Evolutionary conservation across 192 early-diverging fungal species (phyloP).

Genomic region (Kappamyces sp.): DNA sequence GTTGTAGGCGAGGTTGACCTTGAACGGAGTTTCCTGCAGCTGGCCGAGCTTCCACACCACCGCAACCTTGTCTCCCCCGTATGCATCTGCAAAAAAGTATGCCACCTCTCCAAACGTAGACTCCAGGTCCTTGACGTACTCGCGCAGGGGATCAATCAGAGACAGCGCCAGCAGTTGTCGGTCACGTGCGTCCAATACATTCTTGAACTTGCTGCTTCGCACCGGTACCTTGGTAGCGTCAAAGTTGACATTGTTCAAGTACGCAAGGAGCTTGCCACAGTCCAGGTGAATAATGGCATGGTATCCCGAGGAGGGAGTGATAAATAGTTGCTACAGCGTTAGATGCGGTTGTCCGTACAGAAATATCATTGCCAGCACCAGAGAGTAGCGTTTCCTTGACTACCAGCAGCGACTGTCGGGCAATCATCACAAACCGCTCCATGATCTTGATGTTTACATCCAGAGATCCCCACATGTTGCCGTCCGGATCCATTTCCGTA

Average conservation of each 20-base stretch:
- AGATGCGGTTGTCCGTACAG: constrained; percentile 2
- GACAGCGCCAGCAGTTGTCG: constrained; percentile 41
- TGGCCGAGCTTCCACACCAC: constrained; percentile 60
- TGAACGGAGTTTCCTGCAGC: constrained; percentile 40
- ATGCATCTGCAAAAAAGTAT: constrained; percentile 69
- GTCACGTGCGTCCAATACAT: constrained; percentile 53
- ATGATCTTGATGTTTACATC: constrained; percentile 54
- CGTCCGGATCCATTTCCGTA: constrained; percentile 55
- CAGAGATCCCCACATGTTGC: constrained; percentile 51
- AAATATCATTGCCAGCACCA: constrained; percentile 24
- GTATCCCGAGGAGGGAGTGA: constrained; percentile 74
- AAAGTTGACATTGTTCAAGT: constrained; percentile 25
- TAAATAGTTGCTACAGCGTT: constrained; percentile 74
- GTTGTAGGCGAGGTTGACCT: constrained; percentile 56
- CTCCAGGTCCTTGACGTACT: constrained; percentile 63
- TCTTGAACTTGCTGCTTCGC: constrained; percentile 64
- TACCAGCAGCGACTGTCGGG: constrained; percentile 54
- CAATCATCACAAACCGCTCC: constrained; percentile 58
- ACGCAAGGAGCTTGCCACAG: constrained; percentile 32
- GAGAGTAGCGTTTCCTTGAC: constrained; percentile 37
- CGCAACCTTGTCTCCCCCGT: constrained; percentile 66
- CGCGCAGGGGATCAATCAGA: constrained; percentile 68
- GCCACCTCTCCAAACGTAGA: constrained; percentile 53
- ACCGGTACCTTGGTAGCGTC: constrained; percentile 15
- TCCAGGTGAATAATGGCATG: constrained; percentile 69